phyloP scores from a whole-genome alignment of 805 yeast species.

The Myxozyma monticola region DNA sequence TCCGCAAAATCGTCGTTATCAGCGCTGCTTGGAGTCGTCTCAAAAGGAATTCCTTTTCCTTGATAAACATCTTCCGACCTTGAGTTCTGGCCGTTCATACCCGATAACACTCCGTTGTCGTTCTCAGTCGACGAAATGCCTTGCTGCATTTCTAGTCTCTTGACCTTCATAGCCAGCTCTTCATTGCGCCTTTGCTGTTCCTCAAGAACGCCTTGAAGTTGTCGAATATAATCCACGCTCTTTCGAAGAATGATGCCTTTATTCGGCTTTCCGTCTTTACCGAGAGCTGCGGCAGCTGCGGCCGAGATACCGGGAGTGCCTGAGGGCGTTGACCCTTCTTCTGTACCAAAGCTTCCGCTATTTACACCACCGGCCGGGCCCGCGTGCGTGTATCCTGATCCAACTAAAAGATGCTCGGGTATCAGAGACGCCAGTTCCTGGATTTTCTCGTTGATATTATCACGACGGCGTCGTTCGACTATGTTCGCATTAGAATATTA shows the following conservation, averaged over 20 bases:
- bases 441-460: slow-evolving; percentile 83
- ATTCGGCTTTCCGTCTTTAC: slow-evolving; percentile 69
- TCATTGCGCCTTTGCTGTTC: slow-evolving; percentile 22
- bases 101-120: background rate
- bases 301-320: slow-evolving; percentile 15
- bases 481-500: background rate
- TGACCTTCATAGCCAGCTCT: slow-evolving; percentile 16
- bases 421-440: slow-evolving; percentile 78
- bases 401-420: slow-evolving; percentile 50
- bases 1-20: slow-evolving; percentile 20
- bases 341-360: slow-evolving; percentile 26
- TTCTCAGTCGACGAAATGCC: slow-evolving; percentile 1
- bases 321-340: slow-evolving; percentile 11
- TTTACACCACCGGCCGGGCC: slow-evolving; percentile 18
- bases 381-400: slow-evolving; percentile 10
- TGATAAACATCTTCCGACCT: background rate
- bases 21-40: slow-evolving; percentile 1
- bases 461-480: slow-evolving; percentile 89
- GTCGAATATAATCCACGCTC: slow-evolving; percentile 73
- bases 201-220: slow-evolving; percentile 16
- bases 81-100: background rate
- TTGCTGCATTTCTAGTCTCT: slow-evolving; percentile 10
- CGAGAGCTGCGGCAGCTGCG: slow-evolving; percentile 27
- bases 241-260: slow-evolving; percentile 74
- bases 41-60: background rate